phyloP scores from a whole-genome alignment of 2,329 filamentous ascomycete genomes.

The Diaporthe ilicicola region DNA sequence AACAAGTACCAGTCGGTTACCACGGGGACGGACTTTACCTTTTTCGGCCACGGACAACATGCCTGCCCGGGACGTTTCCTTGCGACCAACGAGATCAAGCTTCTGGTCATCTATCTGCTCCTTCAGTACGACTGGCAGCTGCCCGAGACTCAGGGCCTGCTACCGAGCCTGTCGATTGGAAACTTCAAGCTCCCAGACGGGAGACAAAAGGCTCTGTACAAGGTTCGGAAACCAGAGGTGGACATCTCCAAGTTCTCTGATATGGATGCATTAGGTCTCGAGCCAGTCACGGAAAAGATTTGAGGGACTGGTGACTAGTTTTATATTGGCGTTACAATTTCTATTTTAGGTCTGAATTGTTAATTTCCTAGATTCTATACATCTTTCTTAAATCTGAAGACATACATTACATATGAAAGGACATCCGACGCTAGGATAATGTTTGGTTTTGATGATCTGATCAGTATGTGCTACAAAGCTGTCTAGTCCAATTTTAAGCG shows the following conservation, averaged over 20 bases:
- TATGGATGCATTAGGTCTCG: neutral
- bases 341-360: too few relatives aligned
- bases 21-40: constrained; percentile 36
- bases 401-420: too few relatives aligned
- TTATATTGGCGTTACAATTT: too few relatives aligned
- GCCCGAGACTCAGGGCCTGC: constrained; percentile 40
- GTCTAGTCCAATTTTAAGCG: too few relatives aligned
- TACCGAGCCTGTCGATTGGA: neutral
- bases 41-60: constrained; percentile 50
- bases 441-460: too few relatives aligned
- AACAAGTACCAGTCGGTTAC: constrained; percentile 36
- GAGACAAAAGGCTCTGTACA: neutral
- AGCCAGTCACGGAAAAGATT: too few relatives aligned
- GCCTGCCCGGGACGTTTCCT: constrained; percentile 52
- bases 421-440: too few relatives aligned
- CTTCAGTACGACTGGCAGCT: constrained; percentile 39
- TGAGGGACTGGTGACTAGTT: too few relatives aligned
- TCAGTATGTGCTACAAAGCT: too few relatives aligned
- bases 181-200: neutral
- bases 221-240: neutral
- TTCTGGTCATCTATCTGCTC: constrained; percentile 41
- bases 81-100: constrained; percentile 50
- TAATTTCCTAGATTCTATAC: too few relatives aligned
- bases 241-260: neutral
- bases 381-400: too few relatives aligned